Evolutionary conservation across 192 early-diverging fungal species (phyloP), one percentile per base, ranked within the genome.

Genomic region (Coemansia aciculifera): DNA sequence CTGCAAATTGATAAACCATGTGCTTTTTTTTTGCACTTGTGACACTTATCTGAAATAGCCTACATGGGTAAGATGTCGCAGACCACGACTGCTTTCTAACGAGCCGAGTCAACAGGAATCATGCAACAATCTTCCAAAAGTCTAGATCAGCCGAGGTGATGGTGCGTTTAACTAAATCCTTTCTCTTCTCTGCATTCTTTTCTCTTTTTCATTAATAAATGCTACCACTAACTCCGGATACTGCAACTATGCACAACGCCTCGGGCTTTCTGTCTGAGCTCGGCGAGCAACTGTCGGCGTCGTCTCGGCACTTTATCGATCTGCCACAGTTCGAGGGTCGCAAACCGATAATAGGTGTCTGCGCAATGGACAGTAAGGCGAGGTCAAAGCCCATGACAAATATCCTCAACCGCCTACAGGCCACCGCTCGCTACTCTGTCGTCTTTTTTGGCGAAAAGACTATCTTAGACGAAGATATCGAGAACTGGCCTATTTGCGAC

Each of bases 381-480:
- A 88, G 97, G 15, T 96, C 95, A 10, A 96, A 96, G 71, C 95
- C 95, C 12, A 99, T 99, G 97, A 84, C 93, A 40, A 95, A 93
- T 77, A 95, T 99, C 60, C 79, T 99, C 36, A 87, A 91, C 73
- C 84, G 86, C 19, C 81, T 93, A 46, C 63, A 90, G 17, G 78
- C 75, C 15, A 84, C 73, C 46, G 92, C 87, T 2, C 85, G 89
- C 40, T 96, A 95, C 70, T 87, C 92, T 63, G 90, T 92, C 12
- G 84, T 96, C 39, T 91, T 97, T 64, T 97, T 97, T 84, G 95
- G 95, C 5, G 95, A 99, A 75, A 97, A 99, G 75, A 93, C 95
- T 10, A 95, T 99, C 64, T 83, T 97, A 0, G 94, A 99, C 71
- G 97, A 99, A 88, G 88, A 86, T 57, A 87, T 95, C 8, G 88